phyloP scores from a whole-genome alignment of 2,329 filamentous ascomycete genomes.

The Apiospora pterosperma region DNA sequence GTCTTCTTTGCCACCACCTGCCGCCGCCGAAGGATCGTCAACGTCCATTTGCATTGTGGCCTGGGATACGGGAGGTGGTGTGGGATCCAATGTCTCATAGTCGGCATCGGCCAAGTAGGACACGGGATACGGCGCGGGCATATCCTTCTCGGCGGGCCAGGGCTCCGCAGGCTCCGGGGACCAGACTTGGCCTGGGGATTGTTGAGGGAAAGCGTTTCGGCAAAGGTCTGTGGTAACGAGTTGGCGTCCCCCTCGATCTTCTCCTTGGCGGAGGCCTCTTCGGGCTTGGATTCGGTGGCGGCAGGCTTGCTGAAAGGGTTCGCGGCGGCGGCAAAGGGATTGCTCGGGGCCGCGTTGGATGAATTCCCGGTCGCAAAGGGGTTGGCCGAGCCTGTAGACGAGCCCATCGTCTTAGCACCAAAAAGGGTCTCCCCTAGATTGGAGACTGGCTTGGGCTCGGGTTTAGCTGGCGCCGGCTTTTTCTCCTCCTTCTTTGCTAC shows the following conservation, averaged over 20 bases:
- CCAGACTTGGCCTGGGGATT: constrained; percentile 35
- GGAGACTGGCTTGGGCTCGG: constrained; percentile 27
- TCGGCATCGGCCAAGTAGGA: constrained; percentile 85
- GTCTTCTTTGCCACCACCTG: constrained; percentile 52
- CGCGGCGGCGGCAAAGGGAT: constrained; percentile 57
- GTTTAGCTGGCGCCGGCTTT: constrained; percentile 29
- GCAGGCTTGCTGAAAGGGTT: constrained; percentile 43
- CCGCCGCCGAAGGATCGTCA: constrained; percentile 33
- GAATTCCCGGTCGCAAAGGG: constrained; percentile 54
- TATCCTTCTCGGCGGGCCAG: constrained; percentile 67
- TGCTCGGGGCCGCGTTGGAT: constrained; percentile 34
- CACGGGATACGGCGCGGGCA: constrained; percentile 69
- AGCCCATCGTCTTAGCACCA: constrained; percentile 52
- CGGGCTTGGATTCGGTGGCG: constrained; percentile 12
- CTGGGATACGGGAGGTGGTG: constrained; percentile 46
- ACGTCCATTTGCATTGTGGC: constrained; percentile 48
- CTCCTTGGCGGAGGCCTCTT: constrained; percentile 31
- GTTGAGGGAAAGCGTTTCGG: constrained; percentile 75
- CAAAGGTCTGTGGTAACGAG: constrained; percentile 59
- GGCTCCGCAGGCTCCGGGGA: constrained; percentile 53
- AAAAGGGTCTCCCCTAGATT: constrained; percentile 67
- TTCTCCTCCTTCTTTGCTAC: constrained; percentile 31
- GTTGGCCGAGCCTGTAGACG: constrained; percentile 41
- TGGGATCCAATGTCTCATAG: constrained; percentile 77
- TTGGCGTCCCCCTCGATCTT: constrained; percentile 18